These are phyloP conservation scores for Solanum sparsipilum DNA, from an alignment of 257 asterid genomes.

Conservation along the genomic window DNA sequence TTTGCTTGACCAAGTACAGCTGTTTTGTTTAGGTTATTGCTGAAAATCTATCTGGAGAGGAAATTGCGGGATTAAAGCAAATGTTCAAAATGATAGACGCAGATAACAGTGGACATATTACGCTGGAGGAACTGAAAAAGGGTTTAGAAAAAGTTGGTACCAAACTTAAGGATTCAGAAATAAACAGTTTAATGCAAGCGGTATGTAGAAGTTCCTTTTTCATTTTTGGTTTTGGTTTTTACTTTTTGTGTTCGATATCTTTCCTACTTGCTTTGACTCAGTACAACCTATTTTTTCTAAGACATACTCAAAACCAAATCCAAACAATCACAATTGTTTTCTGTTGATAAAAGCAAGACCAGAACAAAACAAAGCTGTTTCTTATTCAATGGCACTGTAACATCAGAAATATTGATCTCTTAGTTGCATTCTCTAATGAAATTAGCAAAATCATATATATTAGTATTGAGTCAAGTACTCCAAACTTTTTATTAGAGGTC, in stretches of 20 bases:
- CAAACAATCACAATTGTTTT: not conserved
- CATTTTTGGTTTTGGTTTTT: not conserved
- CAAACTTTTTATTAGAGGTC: not conserved
- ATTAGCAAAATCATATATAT: not conserved
- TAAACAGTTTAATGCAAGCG: slow-evolving; percentile 7
- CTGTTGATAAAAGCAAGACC: not conserved
- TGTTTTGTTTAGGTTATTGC: slow-evolving; percentile 26
- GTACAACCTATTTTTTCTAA: not conserved
- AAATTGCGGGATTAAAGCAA: slow-evolving; percentile 39
- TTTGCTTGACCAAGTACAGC: not conserved
- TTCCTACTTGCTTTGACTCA: not conserved
- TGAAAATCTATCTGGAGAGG: slow-evolving; percentile 34
- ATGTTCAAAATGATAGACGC: slow-evolving; percentile 40
- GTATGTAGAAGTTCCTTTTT: not conserved
- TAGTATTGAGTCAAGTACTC: not conserved
- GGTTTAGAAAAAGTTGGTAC: slow-evolving; percentile 31
- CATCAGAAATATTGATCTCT: not conserved
- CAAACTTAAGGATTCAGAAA: slow-evolving; percentile 27
- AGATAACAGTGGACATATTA: slow-evolving; percentile 39
- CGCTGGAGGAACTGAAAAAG: slow-evolving; percentile 29
- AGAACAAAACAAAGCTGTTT: not conserved
- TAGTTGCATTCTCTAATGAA: not conserved
- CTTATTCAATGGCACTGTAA: not conserved
- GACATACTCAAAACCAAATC: not conserved
- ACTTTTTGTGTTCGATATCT: not conserved